These are phyloP conservation scores for Aspergillus spinulosporus DNA, from an alignment of 2,329 filamentous ascomycete genomes.

Conservation along the genomic window DNA sequence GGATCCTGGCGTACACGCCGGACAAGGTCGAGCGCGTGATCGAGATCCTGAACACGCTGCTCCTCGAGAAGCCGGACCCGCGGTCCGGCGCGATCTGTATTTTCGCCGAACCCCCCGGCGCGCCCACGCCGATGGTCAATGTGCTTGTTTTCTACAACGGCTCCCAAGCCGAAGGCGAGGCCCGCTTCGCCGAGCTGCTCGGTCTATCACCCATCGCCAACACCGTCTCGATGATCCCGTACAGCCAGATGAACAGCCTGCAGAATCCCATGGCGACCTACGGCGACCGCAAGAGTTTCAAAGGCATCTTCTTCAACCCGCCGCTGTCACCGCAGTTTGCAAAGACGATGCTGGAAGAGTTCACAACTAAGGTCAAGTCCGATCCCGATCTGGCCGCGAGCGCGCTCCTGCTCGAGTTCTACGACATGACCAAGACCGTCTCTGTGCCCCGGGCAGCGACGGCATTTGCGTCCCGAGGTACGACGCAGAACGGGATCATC, in stretches of 20 bases:
- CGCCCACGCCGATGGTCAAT: constrained; percentile 14
- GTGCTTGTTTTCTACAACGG: constrained; percentile 22
- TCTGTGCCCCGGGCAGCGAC: constrained; percentile 40
- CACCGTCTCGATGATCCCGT: constrained; percentile 44
- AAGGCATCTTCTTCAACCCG: constrained; percentile 48
- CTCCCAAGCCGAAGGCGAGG: constrained; percentile 33
- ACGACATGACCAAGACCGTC: constrained; percentile 43
- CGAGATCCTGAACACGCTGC: constrained; percentile 3
- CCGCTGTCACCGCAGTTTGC: constrained; percentile 41
- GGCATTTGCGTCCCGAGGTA: constrained; percentile 49
- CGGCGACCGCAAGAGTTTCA: constrained; percentile 46
- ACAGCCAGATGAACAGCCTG: constrained; percentile 43
- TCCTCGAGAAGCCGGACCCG: constrained; percentile 10
- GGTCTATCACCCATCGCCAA: constrained; percentile 41
- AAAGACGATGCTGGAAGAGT: constrained; percentile 32
- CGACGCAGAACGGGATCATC: constrained; percentile 48
- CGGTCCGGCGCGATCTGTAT: constrained; percentile 14
- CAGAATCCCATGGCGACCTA: constrained; percentile 40
- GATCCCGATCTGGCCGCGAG: constrained; percentile 34
- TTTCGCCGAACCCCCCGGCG: constrained; percentile 7
- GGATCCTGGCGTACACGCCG: constrained; percentile 29
- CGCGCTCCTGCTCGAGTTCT: constrained; percentile 45
- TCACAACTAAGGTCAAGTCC: constrained; percentile 29
- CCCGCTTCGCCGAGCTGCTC: constrained; percentile 40
- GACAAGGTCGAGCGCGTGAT: constrained; percentile 23